These are phyloP conservation scores for Solanum gracilifrons DNA, from an alignment of 257 asterid species.

Conservation along the genomic window DNA sequence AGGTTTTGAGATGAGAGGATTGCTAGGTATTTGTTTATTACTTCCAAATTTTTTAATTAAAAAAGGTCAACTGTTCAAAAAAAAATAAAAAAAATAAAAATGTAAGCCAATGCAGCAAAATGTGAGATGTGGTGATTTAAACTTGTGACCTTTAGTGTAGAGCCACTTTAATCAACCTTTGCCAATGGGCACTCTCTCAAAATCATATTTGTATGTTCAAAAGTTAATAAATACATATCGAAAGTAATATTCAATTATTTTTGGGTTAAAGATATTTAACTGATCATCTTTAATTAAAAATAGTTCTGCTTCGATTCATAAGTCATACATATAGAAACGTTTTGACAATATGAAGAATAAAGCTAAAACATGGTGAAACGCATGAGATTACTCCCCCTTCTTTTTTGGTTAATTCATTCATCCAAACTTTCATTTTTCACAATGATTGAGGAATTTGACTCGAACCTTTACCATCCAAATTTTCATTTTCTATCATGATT, in stretches of 20 bases:
- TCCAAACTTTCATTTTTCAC: not conserved
- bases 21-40: not conserved
- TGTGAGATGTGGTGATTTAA: not conserved
- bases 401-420: no score
- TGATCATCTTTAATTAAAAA: not conserved
- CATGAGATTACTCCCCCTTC: not conserved
- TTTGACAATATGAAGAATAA: no score
- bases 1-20: not conserved
- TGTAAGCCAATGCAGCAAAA: not conserved
- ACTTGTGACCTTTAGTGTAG: not conserved
- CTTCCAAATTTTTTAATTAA: not conserved
- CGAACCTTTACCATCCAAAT: no score
- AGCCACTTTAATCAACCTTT: not conserved
- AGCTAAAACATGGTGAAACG: not conserved
- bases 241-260: no score
- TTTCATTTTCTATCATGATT: not conserved
- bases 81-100: no score
- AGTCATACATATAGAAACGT: no score
- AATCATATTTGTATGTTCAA: not conserved
- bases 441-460: no score
- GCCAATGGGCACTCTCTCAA: not conserved
- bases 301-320: no score
- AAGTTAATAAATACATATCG: no score
- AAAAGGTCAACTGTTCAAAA: not conserved
- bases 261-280: no score